Conservation (phyloP, 1,284 basidiomycete genomes). For the Entoloma clypeatum region DNA sequence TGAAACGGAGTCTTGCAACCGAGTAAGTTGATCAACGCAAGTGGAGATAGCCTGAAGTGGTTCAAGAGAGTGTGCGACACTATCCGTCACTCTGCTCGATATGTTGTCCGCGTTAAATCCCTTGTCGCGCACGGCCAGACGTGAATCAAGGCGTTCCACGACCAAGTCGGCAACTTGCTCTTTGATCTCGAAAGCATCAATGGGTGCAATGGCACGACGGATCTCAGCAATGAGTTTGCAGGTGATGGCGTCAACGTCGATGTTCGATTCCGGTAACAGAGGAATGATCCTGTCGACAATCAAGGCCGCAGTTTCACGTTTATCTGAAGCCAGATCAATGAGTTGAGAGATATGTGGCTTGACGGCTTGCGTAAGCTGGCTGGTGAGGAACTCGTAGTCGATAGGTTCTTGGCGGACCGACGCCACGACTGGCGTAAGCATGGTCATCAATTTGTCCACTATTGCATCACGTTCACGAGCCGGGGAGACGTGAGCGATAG, state of each 20-base stretch:
- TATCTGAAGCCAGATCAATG: slow-evolving; percentile 81
- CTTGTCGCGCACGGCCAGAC: slow-evolving; percentile 71
- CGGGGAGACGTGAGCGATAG: slow-evolving; percentile 39
- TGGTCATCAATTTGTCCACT: slow-evolving; percentile 54
- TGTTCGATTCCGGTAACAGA: slow-evolving; percentile 47
- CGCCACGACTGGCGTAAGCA: slow-evolving; percentile 57
- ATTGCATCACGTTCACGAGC: slow-evolving; percentile 52
- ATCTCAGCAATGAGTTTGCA: slow-evolving; percentile 62
- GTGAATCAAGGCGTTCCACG: slow-evolving; percentile 75
- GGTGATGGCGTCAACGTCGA: slow-evolving; percentile 57
- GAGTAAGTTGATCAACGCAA: slow-evolving; percentile 36
- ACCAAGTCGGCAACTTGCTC: slow-evolving; percentile 83
- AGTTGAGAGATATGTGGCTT: slow-evolving; percentile 83
- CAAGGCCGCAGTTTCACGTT: slow-evolving; percentile 76
- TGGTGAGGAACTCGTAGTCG: slow-evolving; percentile 74
- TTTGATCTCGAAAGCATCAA: slow-evolving; percentile 80
- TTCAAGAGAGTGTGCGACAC: slow-evolving; percentile 45
- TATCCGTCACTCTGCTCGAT: slow-evolving; percentile 51
- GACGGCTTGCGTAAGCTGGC: slow-evolving; percentile 72
- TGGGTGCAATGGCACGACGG: slow-evolving; percentile 62
- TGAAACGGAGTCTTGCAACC: slow-evolving; percentile 41
- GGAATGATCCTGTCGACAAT: slow-evolving; percentile 75
- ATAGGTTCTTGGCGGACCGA: slow-evolving; percentile 59
- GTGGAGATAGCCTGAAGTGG: slow-evolving; percentile 38
- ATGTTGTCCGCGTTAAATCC: slow-evolving; percentile 60